Evolutionary conservation across 441 rosid species (phyloP).

Genomic region (Corymbia citriodora): DNA sequence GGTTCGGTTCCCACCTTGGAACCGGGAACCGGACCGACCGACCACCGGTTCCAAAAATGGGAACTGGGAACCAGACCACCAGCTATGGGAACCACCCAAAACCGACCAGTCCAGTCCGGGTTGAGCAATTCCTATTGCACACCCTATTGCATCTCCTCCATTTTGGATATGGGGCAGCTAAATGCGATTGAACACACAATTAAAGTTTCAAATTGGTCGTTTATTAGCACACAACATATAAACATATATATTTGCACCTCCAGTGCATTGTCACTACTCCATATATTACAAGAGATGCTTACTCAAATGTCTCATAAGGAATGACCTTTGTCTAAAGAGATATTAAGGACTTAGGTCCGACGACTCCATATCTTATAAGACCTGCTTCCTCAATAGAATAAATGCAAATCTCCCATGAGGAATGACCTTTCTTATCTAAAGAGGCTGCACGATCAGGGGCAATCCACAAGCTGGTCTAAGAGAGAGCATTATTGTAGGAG

Average conservation of each 20-base stretch:
- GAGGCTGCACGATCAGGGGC: slow-evolving; percentile 57
- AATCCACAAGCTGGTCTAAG: slow-evolving; percentile 67
- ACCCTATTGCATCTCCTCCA: neutral
- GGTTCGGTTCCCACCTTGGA: too few relatives aligned
- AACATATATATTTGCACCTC: neutral
- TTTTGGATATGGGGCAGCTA: neutral
- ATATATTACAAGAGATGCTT: neutral
- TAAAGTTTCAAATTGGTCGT: neutral
- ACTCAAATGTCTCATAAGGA: neutral
- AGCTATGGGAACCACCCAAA: too few relatives aligned
- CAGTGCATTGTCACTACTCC: neutral
- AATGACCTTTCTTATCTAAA: slow-evolving; percentile 4
- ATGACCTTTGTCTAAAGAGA: slow-evolving; percentile 17
- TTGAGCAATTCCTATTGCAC: too few relatives aligned
- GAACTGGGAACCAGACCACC: too few relatives aligned
- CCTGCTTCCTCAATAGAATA: neutral
- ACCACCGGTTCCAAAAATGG: too few relatives aligned
- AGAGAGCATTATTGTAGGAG: slow-evolving; percentile 70
- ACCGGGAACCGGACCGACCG: too few relatives aligned
- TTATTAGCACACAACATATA: neutral
- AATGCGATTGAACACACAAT: neutral
- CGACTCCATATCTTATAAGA: neutral
- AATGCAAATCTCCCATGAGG: neutral
- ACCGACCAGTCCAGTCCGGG: too few relatives aligned
- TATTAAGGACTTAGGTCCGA: too few relatives aligned